Evolutionary conservation across 176 grass and related monocot genomes (phyloP).

Genomic region (Zoysia japonica): DNA sequence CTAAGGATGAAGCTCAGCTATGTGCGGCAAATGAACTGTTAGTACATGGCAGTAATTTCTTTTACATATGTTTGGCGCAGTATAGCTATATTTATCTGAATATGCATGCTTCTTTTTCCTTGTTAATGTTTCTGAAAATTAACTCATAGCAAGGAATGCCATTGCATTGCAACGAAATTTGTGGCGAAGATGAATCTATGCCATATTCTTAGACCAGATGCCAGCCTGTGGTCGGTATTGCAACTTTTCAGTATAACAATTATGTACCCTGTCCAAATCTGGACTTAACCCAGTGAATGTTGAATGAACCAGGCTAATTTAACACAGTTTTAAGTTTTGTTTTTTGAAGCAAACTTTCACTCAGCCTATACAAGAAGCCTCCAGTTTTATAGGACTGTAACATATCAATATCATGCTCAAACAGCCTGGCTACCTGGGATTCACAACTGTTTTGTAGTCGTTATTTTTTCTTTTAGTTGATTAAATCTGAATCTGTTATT

Average conservation of each 20-base stretch:
- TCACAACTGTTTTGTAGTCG: not conserved
- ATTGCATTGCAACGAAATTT: not conserved
- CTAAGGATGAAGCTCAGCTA: constrained; percentile 94
- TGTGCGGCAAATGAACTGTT: constrained; percentile 87
- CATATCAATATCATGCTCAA: not conserved
- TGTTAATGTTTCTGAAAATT: too few species aligned
- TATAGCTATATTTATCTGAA: too few species aligned
- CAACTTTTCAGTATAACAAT: not conserved
- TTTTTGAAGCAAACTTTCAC: not conserved
- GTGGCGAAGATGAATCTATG: constrained; percentile 6
- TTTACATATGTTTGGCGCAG: too few species aligned
- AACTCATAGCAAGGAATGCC: too few species aligned
- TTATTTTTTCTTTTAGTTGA: constrained; percentile 2
- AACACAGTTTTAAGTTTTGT: not conserved
- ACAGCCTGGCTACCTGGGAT: not conserved
- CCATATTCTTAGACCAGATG: not conserved
- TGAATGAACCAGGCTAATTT: not conserved
- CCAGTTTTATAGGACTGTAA: not conserved
- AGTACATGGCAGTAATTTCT: constrained; percentile 22
- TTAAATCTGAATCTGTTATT: not conserved
- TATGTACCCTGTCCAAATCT: not conserved
- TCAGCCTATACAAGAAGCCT: not conserved
- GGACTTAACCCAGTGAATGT: not conserved
- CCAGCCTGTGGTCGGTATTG: constrained; percentile 4
- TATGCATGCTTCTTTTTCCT: too few species aligned